These are phyloP conservation scores for Ceriops tagal DNA, from an alignment of 345 rosid species.

Conservation along the genomic window DNA sequence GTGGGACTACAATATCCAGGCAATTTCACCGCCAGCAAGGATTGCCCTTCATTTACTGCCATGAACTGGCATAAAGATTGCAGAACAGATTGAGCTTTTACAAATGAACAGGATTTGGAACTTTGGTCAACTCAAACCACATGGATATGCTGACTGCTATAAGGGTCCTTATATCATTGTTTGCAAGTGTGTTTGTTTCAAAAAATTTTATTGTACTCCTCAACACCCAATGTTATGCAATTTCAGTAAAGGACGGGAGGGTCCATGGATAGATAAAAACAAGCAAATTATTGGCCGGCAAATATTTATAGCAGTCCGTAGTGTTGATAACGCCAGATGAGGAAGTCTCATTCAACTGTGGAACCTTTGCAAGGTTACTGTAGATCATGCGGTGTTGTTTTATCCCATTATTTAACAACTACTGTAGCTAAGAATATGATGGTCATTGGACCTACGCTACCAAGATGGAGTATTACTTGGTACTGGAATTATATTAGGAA, in stretches of 20 bases:
- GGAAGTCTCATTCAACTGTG: conserved; percentile 26
- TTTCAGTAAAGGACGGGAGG: conserved; percentile 21
- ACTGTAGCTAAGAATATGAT: conserved; percentile 11
- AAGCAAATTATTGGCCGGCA: conserved; percentile 26
- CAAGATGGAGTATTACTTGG: not conserved
- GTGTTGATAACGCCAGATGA: not conserved
- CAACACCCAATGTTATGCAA: not conserved
- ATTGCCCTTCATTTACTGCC: conserved; percentile 2
- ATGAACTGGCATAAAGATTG: not conserved
- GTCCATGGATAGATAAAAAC: conserved; percentile 19
- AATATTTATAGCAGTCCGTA: conserved; percentile 8
- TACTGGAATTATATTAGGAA: not conserved
- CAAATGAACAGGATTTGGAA: conserved; percentile 7
- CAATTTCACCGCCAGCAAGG: conserved; percentile 8
- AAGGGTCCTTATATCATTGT: conserved; percentile 17
- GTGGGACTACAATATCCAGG: conserved; percentile 9
- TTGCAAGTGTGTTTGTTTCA: conserved; percentile 13
- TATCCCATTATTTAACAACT: conserved; percentile 8
- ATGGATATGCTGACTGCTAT: not conserved
- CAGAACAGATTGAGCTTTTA: conserved; percentile 3
- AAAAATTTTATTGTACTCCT: conserved; percentile 9
- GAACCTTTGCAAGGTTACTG: conserved; percentile 15
- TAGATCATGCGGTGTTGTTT: conserved; percentile 17
- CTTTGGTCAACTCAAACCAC: not conserved
- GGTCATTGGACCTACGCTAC: not conserved